Evolutionary conservation across 169 alveolate genomes (phyloP).

Genomic region (Plasmodium billcollinsi): DNA sequence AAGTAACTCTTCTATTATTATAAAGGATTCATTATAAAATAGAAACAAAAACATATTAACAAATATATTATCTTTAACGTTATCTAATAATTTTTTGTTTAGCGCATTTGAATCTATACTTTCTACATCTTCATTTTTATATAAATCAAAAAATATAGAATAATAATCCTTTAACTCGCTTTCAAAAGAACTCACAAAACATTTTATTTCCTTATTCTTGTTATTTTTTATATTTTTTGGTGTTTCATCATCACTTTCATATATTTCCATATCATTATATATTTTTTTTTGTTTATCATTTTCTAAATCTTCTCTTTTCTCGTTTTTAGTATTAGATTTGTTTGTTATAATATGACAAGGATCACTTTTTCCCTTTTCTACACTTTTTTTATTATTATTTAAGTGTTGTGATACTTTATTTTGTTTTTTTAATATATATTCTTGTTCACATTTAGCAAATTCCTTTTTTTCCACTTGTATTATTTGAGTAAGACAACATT

Average conservation of each 20-base stretch:
- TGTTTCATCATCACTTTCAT: background rate
- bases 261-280: background rate
- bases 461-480: background rate
- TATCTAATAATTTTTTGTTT: conserved; percentile 20
- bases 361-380: background rate
- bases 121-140: conserved; percentile 24
- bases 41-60: conserved; percentile 47
- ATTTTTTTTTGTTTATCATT: background rate
- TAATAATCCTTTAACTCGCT: conserved; percentile 26
- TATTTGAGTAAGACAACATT: conserved; percentile 19
- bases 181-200: background rate
- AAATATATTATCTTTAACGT: conserved; percentile 32
- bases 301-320: background rate
- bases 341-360: background rate
- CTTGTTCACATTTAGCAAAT: conserved; percentile 12
- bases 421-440: conserved; percentile 7
- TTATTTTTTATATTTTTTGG: background rate
- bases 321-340: background rate
- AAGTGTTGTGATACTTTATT: background rate
- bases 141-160: conserved; percentile 27
- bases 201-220: background rate
- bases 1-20: conserved; percentile 38
- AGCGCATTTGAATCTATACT: background rate
- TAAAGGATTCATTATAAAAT: conserved; percentile 62
- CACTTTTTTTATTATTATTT: background rate